These are phyloP conservation scores for Dactylellina cionopaga DNA, from an alignment of 2,329 filamentous ascomycete species.

Conservation along the genomic window DNA sequence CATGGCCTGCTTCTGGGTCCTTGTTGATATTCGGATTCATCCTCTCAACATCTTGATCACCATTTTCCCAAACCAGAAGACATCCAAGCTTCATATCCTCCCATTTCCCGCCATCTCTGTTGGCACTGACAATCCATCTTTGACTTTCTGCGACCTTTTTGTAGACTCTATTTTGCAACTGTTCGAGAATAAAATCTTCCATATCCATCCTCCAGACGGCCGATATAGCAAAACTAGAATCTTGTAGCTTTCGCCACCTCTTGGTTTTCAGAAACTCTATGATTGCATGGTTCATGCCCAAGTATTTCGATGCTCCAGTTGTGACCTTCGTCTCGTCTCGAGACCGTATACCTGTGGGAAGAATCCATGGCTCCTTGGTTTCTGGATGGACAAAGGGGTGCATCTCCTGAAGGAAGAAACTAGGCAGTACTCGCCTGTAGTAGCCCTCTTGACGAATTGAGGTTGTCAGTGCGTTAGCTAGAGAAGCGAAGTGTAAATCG, in stretches of 20 bases:
- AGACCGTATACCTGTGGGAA: slow-evolving; percentile 52
- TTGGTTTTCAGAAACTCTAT: slow-evolving; percentile 33
- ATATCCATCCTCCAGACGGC: slow-evolving; percentile 68
- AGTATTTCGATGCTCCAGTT: slow-evolving; percentile 40
- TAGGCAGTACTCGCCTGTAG: slow-evolving; percentile 52
- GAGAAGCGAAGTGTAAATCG: neutral
- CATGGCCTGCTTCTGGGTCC: neutral
- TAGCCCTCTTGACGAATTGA: slow-evolving; percentile 53
- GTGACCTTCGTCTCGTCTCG: slow-evolving; percentile 8
- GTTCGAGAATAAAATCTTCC: slow-evolving; percentile 65
- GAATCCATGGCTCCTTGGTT: slow-evolving; percentile 53
- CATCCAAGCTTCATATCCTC: slow-evolving; percentile 52
- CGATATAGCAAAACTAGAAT: slow-evolving; percentile 33
- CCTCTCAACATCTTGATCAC: slow-evolving; percentile 17
- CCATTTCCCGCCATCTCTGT: slow-evolving; percentile 48
- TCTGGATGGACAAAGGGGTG: slow-evolving; percentile 53
- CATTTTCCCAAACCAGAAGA: slow-evolving; percentile 54
- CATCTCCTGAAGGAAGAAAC: slow-evolving; percentile 54
- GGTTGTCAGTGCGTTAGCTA: slow-evolving; percentile 54
- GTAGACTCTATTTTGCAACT: slow-evolving; percentile 65
- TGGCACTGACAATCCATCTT: slow-evolving; percentile 44
- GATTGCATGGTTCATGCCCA: slow-evolving; percentile 13
- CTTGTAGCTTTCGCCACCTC: slow-evolving; percentile 50
- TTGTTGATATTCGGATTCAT: too few species aligned
- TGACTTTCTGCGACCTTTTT: slow-evolving; percentile 62